Percentiles rank a stretch among this genome's conserved stretches.
Conservation (phyloP, 768 basidiomycete genomes). For the Lactarius evosmus region DNA sequence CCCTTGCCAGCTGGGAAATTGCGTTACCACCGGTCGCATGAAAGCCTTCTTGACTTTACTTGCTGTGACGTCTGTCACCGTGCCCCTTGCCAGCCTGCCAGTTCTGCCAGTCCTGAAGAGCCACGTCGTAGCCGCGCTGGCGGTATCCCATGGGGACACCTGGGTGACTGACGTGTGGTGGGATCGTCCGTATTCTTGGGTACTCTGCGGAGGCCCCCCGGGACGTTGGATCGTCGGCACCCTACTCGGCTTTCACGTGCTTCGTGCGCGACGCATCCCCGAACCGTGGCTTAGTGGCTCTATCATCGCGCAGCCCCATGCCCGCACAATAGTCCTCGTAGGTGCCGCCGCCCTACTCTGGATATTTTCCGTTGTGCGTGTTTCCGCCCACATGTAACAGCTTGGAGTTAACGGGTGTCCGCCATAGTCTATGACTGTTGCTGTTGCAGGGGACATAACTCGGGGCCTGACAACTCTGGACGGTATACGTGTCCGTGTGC, state of each 20-base stretch:
- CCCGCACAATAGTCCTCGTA: constrained; percentile 15
- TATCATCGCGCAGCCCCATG: constrained; percentile 23
- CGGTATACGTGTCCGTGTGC: constrained; percentile 1
- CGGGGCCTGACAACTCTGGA: constrained; percentile 25
- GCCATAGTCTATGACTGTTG: constrained; percentile 21
- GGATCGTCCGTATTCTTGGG: constrained; percentile 28
- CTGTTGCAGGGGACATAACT: constrained; percentile 15
- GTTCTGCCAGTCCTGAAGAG: constrained; percentile 11
- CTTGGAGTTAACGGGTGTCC: neutral
- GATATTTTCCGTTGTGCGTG: constrained; percentile 24
- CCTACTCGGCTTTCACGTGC: constrained; percentile 25
- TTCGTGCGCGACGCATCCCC: constrained; percentile 16
- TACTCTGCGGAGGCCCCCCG: constrained; percentile 27
- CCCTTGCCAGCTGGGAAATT: constrained; percentile 27
- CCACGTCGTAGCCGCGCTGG: constrained; percentile 24
- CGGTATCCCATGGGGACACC: constrained; percentile 23
- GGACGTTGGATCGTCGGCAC: constrained; percentile 28
- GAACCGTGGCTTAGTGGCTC: constrained; percentile 20
- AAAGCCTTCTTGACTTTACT: constrained; percentile 28
- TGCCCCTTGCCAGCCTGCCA: constrained; percentile 24
- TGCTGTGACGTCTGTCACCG: constrained; percentile 23
- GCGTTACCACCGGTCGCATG: constrained; percentile 25
- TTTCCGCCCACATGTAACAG: neutral
- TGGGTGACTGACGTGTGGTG: constrained; percentile 28
- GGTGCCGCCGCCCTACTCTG: constrained; percentile 13